These are phyloP conservation scores for Ganoderma meredithae DNA, from an alignment of 1,284 basidiomycete species.

Conservation along the genomic window DNA sequence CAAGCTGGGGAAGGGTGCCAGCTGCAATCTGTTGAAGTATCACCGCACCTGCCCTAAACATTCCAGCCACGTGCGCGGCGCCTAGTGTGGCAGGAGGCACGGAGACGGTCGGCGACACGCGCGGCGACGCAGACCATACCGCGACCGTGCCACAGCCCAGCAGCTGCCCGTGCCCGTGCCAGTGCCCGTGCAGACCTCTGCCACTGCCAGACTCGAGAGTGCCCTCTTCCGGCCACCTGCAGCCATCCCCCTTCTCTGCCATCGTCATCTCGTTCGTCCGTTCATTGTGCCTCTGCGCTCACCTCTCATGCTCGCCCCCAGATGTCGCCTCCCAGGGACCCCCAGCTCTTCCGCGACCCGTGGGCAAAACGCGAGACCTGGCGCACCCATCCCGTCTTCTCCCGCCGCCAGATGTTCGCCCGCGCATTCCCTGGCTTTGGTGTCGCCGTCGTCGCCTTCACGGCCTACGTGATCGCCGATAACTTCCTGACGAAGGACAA, in stretches of 20 bases:
- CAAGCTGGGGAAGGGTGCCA: constrained; percentile 32
- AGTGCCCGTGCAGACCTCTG: no score
- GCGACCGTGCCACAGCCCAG: not conserved
- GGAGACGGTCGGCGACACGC: not conserved
- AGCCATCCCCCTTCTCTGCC: constrained; percentile 11
- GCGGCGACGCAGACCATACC: not conserved
- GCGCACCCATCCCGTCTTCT: constrained; percentile 90
- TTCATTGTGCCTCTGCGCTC: constrained; percentile 9
- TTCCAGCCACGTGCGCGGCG: constrained; percentile 28
- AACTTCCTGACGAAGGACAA: constrained; percentile 55
- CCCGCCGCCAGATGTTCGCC: constrained; percentile 84
- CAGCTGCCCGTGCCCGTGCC: not conserved
- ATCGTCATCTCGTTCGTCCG: constrained; percentile 22
- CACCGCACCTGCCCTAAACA: constrained; percentile 66
- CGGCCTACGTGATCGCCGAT: constrained; percentile 88
- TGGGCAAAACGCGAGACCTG: constrained; percentile 96
- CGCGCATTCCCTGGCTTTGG: constrained; percentile 94
- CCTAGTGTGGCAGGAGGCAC: constrained; percentile 18
- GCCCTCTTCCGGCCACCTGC: constrained; percentile 14
- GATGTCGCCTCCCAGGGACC: constrained; percentile 56
- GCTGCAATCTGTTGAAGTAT: constrained; percentile 50
- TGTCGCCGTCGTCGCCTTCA: constrained; percentile 89
- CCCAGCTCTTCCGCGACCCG: constrained; percentile 87
- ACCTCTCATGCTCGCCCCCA: constrained; percentile 25
- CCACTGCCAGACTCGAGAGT: constrained; percentile 3